Conservation (phyloP, 73 alveolate genomes). For the Paraurostyla sp. region DNA sequence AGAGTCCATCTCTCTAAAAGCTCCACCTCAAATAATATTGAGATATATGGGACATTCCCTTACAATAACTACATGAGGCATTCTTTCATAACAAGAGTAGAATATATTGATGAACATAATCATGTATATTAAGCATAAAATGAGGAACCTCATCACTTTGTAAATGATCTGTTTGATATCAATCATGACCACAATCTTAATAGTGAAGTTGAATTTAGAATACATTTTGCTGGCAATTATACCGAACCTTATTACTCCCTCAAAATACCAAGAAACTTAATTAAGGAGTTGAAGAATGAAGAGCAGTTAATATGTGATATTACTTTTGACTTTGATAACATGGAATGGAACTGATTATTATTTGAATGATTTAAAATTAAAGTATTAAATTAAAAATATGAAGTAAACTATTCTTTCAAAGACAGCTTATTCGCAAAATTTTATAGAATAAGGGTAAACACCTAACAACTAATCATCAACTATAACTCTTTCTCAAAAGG, state of each 20-base stretch:
- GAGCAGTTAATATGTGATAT: constrained; percentile 51
- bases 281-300: neutral
- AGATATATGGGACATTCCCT: constrained; percentile 13
- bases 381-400: neutral
- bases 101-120: neutral
- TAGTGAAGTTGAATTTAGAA: constrained; percentile 24
- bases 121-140: neutral
- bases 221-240: constrained; percentile 39
- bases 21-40: neutral
- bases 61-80: neutral
- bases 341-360: constrained; percentile 33
- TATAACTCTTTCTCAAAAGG: neutral
- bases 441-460: neutral
- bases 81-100: constrained; percentile 14
- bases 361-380: neutral
- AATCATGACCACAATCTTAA: neutral
- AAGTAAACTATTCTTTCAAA: constrained; percentile 28
- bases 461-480: neutral
- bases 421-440: neutral
- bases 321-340: constrained; percentile 25
- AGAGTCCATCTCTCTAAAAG: constrained; percentile 40
- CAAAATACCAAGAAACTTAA: neutral
- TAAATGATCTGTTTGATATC: neutral
- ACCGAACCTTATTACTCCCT: constrained; percentile 33
- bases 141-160: constrained; percentile 25